Base-by-base conservation (phyloP, 2,329 filamentous ascomycete species). In the Verticillium nubilum region DNA sequence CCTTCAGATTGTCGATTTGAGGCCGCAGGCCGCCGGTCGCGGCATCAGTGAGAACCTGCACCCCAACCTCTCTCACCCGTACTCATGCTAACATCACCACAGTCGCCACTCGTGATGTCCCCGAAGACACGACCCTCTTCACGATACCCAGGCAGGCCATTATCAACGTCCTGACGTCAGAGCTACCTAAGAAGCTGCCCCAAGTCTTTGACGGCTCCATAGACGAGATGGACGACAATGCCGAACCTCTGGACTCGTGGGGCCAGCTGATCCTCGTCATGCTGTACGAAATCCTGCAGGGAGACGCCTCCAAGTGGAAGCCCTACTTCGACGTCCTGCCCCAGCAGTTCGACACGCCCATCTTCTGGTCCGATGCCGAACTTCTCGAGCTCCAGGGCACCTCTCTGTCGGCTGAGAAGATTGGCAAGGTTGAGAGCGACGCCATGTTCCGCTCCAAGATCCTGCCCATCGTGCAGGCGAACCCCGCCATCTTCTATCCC, bases 341-440 rank as follows among this genome's bases (percentile, higher is more conserved):
- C 1, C 65, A 69, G 5, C 68, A 75, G 1, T 97, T 97, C 69
- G 85, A 95, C 71, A 96, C 91, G 2, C 82, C 94, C 64, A 97
- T 97, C 90, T 97, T 93, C 75, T 97, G 93, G 93, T 78, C 83
- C 2, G 77, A 82, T 0, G 75, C 78, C 1, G 92, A 97, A 71
- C 78, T 97, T 2, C 74, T 78, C 0, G 80, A 88, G 67, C 82
- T 97, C 9, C 88, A 94, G 74, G 90, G 88, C 19, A 93, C 90
- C 69, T 84, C 90, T 1, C 84, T 95, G n/a, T 72, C 87, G 3
- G 75, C 82, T 62, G 56, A 52, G 26, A 94, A 92, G 70, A 89
- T 97, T 63, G 92, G 92, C 54, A 90, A 86, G 65, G 78, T 83
- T 4, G 80, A 84, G 58, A 91, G 92, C 2, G 87, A 96, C 61